Conservation (phyloP, 176 grass and related monocot species). For the Echinochloa phyllopogon region DNA sequence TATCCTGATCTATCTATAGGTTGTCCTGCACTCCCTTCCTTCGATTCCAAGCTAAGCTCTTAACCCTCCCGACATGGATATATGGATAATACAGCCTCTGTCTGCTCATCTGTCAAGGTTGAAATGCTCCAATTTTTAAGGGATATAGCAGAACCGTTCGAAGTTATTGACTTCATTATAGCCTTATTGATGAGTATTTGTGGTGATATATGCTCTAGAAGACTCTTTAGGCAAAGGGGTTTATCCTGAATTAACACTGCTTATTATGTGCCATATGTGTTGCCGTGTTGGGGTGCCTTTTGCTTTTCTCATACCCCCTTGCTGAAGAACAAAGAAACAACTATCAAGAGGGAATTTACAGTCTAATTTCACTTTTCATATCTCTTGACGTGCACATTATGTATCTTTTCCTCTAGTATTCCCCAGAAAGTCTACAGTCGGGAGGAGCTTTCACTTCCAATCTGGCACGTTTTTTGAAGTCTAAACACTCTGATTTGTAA, state of each 20-base stretch:
- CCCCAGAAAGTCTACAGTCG: not conserved
- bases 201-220: not conserved
- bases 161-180: not conserved
- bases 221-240: not conserved
- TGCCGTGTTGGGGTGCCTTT: not conserved
- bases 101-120: not conserved
- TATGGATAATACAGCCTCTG: not conserved
- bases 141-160: not conserved
- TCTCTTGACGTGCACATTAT: not conserved
- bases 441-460: not conserved
- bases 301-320: not conserved
- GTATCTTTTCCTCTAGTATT: not conserved
- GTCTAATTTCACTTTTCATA: not conserved
- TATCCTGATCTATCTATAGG: not conserved
- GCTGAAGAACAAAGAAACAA: not conserved
- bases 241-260: not conserved
- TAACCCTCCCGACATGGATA: not conserved
- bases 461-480: not conserved
- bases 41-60: not conserved
- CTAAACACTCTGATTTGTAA: not conserved
- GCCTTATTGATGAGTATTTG: not conserved
- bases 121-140: not conserved
- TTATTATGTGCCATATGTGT: conserved; percentile 1
- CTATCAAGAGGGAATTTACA: not conserved
- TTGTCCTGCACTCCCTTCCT: not conserved